Base-by-base conservation (phyloP, 176 grass and related monocot genomes). In the Cymbopogon citratus region DNA sequence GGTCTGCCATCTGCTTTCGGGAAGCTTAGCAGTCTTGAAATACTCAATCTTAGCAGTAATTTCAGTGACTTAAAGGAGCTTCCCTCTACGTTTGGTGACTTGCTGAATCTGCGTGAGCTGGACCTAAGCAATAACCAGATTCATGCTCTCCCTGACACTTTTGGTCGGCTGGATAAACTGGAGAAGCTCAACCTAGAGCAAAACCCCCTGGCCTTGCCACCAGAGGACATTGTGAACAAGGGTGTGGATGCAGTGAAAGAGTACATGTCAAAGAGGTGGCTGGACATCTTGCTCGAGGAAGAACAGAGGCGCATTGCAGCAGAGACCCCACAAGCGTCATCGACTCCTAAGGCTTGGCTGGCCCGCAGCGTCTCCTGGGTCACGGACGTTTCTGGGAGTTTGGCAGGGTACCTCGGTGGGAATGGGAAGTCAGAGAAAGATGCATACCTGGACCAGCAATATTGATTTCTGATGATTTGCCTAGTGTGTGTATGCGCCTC, bases 51-150 rank as follows among this genome's bases (percentile, higher is more conserved):
- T n/a, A 91, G 90, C 82, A 95, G 92, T 78, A 99, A 95, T 74
- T 99, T 99, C 49, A 95, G 84, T 71, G 92, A 99, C 76, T 36
- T 99, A 39, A 90, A 91, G 63, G 88, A 93, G 24, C 90, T 99
- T 41, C 96, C 96, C 23, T 61, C 64, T 40, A 84, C 87, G 57
- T 90, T 95, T 60, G 96, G 96, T 9, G 92, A 99, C 64, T 76
- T 99, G 56, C 56, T 93, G 27, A 99, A 88, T 84, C 81, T 99
- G 27, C 90, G 71, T 19, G 92, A 99, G 51, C 87, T 99, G 70
- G 89, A 99, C 49, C 85, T 99, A 38, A 99, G 92, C 89, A 99
- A 99, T 76, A 99, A 95, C 71, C 96, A 95, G 69, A 95, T 99
- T 33, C 96, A 88, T 84, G 84, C 76, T 71, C 87, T 99, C 36